phyloP scores from a whole-genome alignment of 441 rosid species.

The Theobroma grandiflorum region DNA sequence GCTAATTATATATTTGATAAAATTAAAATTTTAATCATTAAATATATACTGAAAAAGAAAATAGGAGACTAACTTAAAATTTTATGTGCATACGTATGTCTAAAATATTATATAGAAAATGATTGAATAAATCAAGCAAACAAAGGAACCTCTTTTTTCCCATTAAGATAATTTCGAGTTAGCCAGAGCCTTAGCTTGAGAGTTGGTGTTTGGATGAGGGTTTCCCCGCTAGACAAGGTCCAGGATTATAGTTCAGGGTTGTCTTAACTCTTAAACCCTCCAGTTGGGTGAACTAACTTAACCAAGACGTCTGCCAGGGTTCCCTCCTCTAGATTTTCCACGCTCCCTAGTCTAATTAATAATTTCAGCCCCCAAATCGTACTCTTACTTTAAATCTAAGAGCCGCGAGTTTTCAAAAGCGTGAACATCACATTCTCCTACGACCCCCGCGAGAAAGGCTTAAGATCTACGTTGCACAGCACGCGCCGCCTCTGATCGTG shows the following conservation, averaged over 20 bases:
- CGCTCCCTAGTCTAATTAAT: neutral
- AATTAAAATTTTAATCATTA: no score
- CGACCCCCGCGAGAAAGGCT: conserved; percentile 32
- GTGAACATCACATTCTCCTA: neutral
- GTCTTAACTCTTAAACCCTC: neutral
- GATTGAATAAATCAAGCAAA: no score
- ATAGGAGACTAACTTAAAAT: no score
- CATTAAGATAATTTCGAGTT: no score
- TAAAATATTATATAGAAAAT: no score
- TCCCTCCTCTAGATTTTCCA: neutral
- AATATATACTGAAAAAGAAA: no score
- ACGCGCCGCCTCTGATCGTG: neutral
- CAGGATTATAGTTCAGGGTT: conserved; percentile 35
- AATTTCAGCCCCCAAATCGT: neutral
- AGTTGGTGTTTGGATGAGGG: conserved; percentile 23
- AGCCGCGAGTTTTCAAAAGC: neutral
- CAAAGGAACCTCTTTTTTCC: no score
- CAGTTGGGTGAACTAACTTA: conserved; percentile 30
- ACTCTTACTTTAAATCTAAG: neutral
- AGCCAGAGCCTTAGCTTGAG: neutral
- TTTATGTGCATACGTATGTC: no score
- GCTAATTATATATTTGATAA: no score
- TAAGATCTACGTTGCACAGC: neutral
- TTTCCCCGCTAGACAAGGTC: conserved; percentile 36
- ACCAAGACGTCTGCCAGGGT: conserved; percentile 13